Evolutionary conservation across 768 basidiomycete species (phyloP), one percentile per base, ranked within the genome.

Genomic region (Psilocybe tampanensis): DNA sequence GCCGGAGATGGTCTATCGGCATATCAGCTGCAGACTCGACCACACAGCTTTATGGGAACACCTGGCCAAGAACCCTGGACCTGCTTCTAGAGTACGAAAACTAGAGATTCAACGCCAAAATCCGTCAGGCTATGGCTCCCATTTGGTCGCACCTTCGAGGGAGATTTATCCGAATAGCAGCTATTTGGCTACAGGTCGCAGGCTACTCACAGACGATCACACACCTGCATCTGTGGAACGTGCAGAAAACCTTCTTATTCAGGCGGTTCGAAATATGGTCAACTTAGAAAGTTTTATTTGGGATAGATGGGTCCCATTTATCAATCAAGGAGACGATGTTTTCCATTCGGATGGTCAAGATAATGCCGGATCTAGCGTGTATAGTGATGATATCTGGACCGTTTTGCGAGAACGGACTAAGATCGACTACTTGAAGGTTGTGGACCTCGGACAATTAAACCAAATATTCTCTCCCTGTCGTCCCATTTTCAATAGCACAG

Each of bases 261-360:
- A 53, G 47, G 66, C 62, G 15, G 45, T 67, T 29, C 56, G 21
- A 19, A 53, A 50, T 18, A 58, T 63, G 60, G 23, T 45, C 13
- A 63, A 60, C 23, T 47, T 64, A n/a, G 52, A 59, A 18, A 59
- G 55, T 39, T 63, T 67, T 21, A 52, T 34, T 17, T 67, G 66
- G 66, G 52, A 64, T 39, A 51, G 58, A n/a, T 29, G 29, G 29
- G 29, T 29, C 9, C 29, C 29, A 9, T 29, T 29, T 29, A 29
- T 29, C 29, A 29, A 62, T 42, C 55, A 58, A 41, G 65, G 65
- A 6, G 29, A 29, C 29, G 29, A 29, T 29, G 9, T 29, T 29
- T 29, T 29, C 5, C 29, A 29, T 29, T 29, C 29, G 29, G 9
- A 29, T 9, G 5, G 29, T 4, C 29, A 9, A 29, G 29, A 9